These are phyloP conservation scores for Leccinum solheimii DNA, from an alignment of 1,284 basidiomycete genomes.

Conservation along the genomic window DNA sequence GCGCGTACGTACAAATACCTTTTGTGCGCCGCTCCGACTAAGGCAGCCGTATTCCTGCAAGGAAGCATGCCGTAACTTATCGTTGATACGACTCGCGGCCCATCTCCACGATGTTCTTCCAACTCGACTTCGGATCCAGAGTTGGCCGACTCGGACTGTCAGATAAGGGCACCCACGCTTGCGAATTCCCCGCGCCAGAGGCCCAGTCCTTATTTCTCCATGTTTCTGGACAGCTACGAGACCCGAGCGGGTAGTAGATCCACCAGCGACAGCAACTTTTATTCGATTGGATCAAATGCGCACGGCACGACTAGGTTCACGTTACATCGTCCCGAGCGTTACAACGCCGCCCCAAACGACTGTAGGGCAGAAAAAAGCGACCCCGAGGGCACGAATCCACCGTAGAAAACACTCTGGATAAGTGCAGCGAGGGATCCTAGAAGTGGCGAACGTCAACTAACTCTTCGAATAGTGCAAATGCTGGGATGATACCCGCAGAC, in stretches of 20 bases:
- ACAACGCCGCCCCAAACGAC: slow-evolving; percentile 4
- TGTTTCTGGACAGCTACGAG: no score
- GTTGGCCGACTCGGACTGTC: background rate
- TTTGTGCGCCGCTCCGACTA: background rate
- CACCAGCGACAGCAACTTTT: background rate
- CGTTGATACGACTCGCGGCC: background rate
- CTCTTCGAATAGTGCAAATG: background rate
- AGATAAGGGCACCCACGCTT: background rate
- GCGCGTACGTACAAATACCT: background rate
- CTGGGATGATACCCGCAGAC: background rate
- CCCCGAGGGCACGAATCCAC: background rate
- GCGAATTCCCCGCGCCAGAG: background rate
- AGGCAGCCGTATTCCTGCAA: background rate
- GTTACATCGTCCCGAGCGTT: background rate
- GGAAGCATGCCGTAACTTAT: background rate
- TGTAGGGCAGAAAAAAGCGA: slow-evolving; percentile 6
- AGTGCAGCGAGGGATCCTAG: slow-evolving; percentile 2
- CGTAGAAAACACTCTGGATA: background rate
- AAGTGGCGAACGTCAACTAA: background rate
- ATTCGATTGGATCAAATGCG: background rate
- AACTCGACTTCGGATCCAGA: background rate
- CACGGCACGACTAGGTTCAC: background rate
- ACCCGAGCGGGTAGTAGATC: no score
- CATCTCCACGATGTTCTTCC: background rate
- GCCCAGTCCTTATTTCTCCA: background rate